Conservation (phyloP, 1,284 basidiomycete species). For the Sporisorium exsertum region DNA sequence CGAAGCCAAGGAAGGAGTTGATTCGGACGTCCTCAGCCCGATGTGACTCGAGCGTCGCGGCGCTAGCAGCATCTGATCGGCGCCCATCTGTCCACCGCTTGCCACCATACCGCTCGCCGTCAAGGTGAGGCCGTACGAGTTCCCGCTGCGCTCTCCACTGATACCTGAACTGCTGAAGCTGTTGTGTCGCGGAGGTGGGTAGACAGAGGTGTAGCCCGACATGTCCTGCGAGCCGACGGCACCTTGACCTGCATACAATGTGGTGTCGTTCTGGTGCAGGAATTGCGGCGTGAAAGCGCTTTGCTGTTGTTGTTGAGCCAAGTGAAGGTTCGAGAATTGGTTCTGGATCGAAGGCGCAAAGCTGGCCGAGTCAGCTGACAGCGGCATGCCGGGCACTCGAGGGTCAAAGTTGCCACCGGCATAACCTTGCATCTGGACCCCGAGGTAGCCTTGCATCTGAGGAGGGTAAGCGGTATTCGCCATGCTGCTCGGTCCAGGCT, state of each 20-base stretch:
- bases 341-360: conserved; percentile 45
- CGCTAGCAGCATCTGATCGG: conserved; percentile 31
- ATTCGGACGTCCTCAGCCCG: conserved; percentile 26
- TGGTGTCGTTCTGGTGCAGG: conserved; percentile 40
- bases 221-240: conserved; percentile 22
- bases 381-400: conserved; percentile 32
- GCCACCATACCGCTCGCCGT: conserved; percentile 24
- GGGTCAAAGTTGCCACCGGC: conserved; percentile 25
- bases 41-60: conserved; percentile 19
- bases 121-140: conserved; percentile 17
- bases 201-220: conserved; percentile 48
- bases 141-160: neutral
- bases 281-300: conserved; percentile 39
- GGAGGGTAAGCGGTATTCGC: conserved; percentile 6
- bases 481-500: conserved; percentile 29
- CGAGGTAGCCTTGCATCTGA: conserved; percentile 11
- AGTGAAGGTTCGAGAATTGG: conserved; percentile 42
- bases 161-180: conserved; percentile 17
- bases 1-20: conserved; percentile 36
- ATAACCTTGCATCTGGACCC: conserved; percentile 22
- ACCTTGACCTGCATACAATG: conserved; percentile 27
- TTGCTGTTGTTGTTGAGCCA: conserved; percentile 23
- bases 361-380: conserved; percentile 38
- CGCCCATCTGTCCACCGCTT: neutral
- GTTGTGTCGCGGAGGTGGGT: conserved; percentile 40